Base-by-base conservation (phyloP, 139 green algal species). In the Chlamydomonas asymmetrica region DNA sequence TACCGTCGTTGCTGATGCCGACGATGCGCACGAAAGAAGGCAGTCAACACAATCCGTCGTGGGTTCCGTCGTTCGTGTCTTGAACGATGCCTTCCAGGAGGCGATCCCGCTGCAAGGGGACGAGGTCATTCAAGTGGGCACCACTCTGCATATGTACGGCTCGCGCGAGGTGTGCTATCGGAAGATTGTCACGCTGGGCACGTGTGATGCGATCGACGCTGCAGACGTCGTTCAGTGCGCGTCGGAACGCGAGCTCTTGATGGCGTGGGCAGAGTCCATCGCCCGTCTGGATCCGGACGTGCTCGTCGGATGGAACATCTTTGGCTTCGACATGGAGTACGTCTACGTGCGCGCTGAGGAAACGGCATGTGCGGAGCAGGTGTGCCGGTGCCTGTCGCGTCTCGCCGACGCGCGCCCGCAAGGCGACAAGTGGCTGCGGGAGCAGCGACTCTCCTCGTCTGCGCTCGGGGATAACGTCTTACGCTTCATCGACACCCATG, bases 311-410 rank as follows among this genome's bases (percentile, higher is more conserved):
- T 82, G 78, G 61, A 82, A 82, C 68, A 73, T 82, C 49, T 63
- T 70, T 2, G 76, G 76, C 1, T 82, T 82, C 54, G 76, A 82
- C 76, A 60, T 82, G n/a, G 16, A 32, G 2, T 82, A 82, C 76
- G 31, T 82, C 27, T 27, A 74, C 68, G 35, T 54, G 22, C 76
- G 76, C 50, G 76, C 76, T 1, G 3, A 16, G 23, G 76, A 73
- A 62, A 43, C 76, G 1, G 45, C 32, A 5, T 20, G 62, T 25
- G 23, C n/a, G 4, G 1, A 8, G 5, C 1, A 66, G 40, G 5
- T 68, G 18, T n/a, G n/a, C n/a, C 2, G 10, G 18, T 3, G 4
- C 25, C 23, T 76, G 40, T 5, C 9, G 48, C 23, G 56, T 13
- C 35, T 76, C 5, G 18, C 35, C 1, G 27, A 4, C 10, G n/a